Evolutionary conservation across 2,329 filamentous ascomycete species (phyloP).

Genomic region (Neobulgaria alba): DNA sequence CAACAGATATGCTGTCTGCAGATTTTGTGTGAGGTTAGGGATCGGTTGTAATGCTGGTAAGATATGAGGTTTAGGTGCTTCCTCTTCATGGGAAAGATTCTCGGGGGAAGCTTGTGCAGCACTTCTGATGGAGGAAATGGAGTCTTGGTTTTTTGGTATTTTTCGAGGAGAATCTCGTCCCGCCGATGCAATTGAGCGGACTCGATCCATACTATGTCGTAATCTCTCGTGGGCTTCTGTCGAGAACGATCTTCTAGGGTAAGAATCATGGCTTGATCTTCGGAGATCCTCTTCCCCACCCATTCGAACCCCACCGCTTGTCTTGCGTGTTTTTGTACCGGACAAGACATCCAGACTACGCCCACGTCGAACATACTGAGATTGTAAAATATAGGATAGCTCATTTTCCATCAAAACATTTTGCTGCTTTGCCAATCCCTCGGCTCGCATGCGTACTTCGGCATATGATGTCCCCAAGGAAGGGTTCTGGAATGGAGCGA

Average conservation of each 20-base stretch:
- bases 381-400: constrained; percentile 12
- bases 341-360: constrained; percentile 13
- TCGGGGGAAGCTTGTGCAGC: constrained; percentile 7
- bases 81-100: background rate
- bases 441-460: constrained; percentile 63
- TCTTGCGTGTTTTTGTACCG: constrained; percentile 13
- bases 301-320: constrained; percentile 21
- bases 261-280: constrained; percentile 31
- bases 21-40: constrained; percentile 15
- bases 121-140: constrained; percentile 24
- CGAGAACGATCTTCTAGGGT: constrained; percentile 19
- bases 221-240: constrained; percentile 29
- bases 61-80: background rate
- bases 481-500: constrained; percentile 47
- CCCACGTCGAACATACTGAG: constrained; percentile 8
- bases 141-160: constrained; percentile 20
- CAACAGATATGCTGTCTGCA: constrained; percentile 48
- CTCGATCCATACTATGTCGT: constrained; percentile 33
- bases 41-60: constrained; percentile 3
- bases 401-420: constrained; percentile 27
- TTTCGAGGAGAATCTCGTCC: constrained; percentile 23
- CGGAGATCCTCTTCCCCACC: constrained; percentile 28
- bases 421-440: constrained; percentile 57
- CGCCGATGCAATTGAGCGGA: constrained; percentile 26
- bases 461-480: constrained; percentile 51